Percentiles rank a stretch among this genome's conserved stretches.
Conservation (phyloP, 176 grass and related monocot species). For the Aegilops speltoides region DNA sequence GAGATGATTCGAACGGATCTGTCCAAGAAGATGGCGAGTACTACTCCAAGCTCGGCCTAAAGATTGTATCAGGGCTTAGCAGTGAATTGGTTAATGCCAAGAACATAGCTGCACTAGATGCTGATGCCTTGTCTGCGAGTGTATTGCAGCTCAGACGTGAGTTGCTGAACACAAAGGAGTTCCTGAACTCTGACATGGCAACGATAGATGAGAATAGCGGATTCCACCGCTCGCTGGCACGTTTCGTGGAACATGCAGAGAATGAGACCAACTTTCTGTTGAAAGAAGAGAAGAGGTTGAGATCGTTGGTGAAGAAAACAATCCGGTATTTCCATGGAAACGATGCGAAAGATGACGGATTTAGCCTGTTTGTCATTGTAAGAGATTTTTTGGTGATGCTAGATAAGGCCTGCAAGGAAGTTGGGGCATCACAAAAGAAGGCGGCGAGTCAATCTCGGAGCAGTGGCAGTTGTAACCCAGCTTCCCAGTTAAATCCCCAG, state of each 20-base stretch:
- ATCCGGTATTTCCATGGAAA: conserved; percentile 82
- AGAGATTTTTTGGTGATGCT: conserved; percentile 82
- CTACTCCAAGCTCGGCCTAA: conserved; percentile 57
- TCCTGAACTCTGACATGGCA: conserved; percentile 54
- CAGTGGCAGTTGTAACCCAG: conserved; percentile 2
- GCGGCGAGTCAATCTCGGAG: neutral
- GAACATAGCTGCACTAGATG: conserved; percentile 64
- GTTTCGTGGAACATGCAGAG: conserved; percentile 59
- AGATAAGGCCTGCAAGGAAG: conserved; percentile 88
- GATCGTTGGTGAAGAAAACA: conserved; percentile 66
- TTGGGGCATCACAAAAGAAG: conserved; percentile 56
- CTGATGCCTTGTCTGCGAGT: conserved; percentile 51
- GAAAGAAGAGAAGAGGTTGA: conserved; percentile 77
- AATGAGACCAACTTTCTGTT: conserved; percentile 49
- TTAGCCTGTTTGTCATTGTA: conserved; percentile 72
- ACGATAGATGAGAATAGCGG: conserved; percentile 46
- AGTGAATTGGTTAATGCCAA: conserved; percentile 69
- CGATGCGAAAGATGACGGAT: conserved; percentile 67
- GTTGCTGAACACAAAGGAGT: conserved; percentile 54
- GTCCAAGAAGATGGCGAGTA: conserved; percentile 24
- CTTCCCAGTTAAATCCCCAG: conserved; percentile 19
- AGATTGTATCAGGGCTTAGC: conserved; percentile 68
- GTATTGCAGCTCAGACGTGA: conserved; percentile 45
- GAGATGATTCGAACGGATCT: conserved; percentile 36
- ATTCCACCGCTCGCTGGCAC: conserved; percentile 45